These are phyloP conservation scores for Fonsecaea erecta DNA, from an alignment of 2,329 filamentous ascomycete species.

Conservation along the genomic window DNA sequence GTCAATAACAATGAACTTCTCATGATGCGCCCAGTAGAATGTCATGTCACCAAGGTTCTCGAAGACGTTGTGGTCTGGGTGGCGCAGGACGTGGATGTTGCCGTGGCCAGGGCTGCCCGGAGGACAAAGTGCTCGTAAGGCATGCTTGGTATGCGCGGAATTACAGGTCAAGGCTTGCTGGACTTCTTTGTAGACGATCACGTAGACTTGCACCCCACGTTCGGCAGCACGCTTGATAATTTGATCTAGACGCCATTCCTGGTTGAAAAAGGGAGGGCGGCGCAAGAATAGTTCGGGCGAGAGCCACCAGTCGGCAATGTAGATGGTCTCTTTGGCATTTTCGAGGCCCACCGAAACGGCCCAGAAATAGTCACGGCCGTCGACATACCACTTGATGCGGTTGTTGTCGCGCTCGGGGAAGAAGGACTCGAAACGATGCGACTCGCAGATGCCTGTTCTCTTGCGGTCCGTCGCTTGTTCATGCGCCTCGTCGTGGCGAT, in stretches of 20 bases:
- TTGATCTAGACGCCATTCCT: constrained; percentile 85
- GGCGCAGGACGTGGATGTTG: constrained; percentile 86
- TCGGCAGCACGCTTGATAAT: constrained; percentile 87
- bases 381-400: constrained; percentile 94
- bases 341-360: constrained; percentile 90
- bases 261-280: constrained; percentile 78
- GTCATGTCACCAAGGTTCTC: constrained; percentile 96
- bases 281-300: constrained; percentile 74
- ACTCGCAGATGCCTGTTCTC: constrained; percentile 70
- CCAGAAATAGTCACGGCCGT: constrained; percentile 94
- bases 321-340: constrained; percentile 87
- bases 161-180: constrained; percentile 86
- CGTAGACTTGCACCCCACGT: constrained; percentile 89
- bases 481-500: constrained; percentile 92
- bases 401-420: constrained; percentile 87
- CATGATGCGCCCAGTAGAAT: constrained; percentile 97
- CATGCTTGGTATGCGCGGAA: constrained; percentile 88
- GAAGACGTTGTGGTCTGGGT: constrained; percentile 93
- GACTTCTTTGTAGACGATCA: constrained; percentile 90
- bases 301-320: constrained; percentile 97
- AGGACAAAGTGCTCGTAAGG: constrained; percentile 76
- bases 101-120: constrained; percentile 79
- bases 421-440: constrained; percentile 85
- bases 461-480: constrained; percentile 84
- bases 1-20: constrained; percentile 96